Percentiles rank a stretch among this genome's conserved stretches.
Evolutionary conservation across 2,329 filamentous ascomycete genomes (phyloP).

Genomic region (Fusarium avenaceum): DNA sequence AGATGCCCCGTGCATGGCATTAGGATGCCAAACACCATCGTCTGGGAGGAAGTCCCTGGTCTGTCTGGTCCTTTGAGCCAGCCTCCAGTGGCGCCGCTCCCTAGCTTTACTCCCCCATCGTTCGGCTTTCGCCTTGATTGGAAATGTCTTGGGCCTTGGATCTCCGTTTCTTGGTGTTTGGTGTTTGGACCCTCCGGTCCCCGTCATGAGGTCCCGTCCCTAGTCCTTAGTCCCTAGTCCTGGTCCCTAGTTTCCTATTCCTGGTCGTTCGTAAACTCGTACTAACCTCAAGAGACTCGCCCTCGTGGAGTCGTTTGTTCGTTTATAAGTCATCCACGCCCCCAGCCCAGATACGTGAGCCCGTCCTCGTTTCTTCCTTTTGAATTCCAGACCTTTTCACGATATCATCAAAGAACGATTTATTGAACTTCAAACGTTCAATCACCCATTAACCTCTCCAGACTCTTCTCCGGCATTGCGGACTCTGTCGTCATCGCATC

Average conservation of each 20-base stretch:
- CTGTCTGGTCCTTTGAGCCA: slow-evolving; percentile 7
- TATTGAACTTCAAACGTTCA: slow-evolving; percentile 16
- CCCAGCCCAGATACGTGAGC: slow-evolving; percentile 38
- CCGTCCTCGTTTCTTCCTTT: slow-evolving; percentile 28
- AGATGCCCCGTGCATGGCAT: slow-evolving; percentile 46
- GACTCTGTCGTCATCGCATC: slow-evolving; percentile 42
- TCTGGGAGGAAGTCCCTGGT: slow-evolving; percentile 31
- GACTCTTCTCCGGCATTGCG: slow-evolving; percentile 24
- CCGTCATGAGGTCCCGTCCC: slow-evolving; percentile 41
- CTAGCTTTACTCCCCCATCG: slow-evolving; percentile 35
- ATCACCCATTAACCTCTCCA: slow-evolving; percentile 21
- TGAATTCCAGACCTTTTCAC: slow-evolving; percentile 28
- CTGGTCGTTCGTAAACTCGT: slow-evolving; percentile 1
- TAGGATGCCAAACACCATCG: slow-evolving; percentile 39
- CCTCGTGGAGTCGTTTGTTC: slow-evolving; percentile 39
- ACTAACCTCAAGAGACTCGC: slow-evolving; percentile 28
- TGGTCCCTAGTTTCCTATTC: slow-evolving; percentile 5
- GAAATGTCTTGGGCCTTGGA: slow-evolving; percentile 13
- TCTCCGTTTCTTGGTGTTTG: slow-evolving; percentile 26
- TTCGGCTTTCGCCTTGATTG: slow-evolving; percentile 37
- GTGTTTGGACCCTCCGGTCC: slow-evolving; percentile 43
- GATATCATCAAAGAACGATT: slow-evolving; percentile 8
- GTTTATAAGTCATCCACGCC: slow-evolving; percentile 43
- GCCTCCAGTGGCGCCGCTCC: slow-evolving; percentile 38
- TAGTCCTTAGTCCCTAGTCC: slow-evolving; percentile 13